Base-by-base conservation (phyloP, 331 rosid species). In the Acacia pycnantha region DNA sequence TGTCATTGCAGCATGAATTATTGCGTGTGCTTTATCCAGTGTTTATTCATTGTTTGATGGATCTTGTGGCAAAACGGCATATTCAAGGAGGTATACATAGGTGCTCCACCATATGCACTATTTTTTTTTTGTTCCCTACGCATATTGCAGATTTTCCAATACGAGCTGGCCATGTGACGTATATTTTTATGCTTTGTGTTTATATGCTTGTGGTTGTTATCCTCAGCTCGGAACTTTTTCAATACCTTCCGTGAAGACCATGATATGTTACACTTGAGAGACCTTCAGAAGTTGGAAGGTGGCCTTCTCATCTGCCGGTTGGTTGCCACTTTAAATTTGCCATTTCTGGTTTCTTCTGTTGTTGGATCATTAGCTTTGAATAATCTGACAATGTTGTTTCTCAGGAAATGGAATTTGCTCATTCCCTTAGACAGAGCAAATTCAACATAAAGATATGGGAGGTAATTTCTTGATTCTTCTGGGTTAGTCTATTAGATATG, bases 361-460 rank as follows among this genome's bases (percentile, higher is more conserved):
- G 26, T 27, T 75, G 80, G 82, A 59, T 82, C 47, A 43, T 69
- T 69, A 58, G 78, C 46, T 43, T 73, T 44, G 44, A 48, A 76
- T 62, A 41, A 46, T 87, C 70, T 65, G 46, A 24, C 19, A 3
- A 22, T 73, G 27, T 44, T 81, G 29, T 84, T 76, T 21, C 67
- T 71, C 75, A 92, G 99, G 99, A 96, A 89, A 96, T 96, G 97
- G 97, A 96, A 79, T 96, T 96, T 37, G 97, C 99, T 72, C 98
- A 94, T 87, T 84, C 98, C 11, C 97, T 94, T 58, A 90, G 98
- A 89, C 84, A 91, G 83, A 84, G 93, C 88, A 95, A 95, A 85
- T 94, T 95, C 87, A 93, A 88, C 87, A 95, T 95, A 75, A 95
- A 95, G 93, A 92, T 95, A 79, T 93, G 99, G 84, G 94, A 89